Evolutionary conservation across 306 rosid genomes (phyloP), one percentile per base, ranked within the genome.

Genomic region (Quercus ilex): DNA sequence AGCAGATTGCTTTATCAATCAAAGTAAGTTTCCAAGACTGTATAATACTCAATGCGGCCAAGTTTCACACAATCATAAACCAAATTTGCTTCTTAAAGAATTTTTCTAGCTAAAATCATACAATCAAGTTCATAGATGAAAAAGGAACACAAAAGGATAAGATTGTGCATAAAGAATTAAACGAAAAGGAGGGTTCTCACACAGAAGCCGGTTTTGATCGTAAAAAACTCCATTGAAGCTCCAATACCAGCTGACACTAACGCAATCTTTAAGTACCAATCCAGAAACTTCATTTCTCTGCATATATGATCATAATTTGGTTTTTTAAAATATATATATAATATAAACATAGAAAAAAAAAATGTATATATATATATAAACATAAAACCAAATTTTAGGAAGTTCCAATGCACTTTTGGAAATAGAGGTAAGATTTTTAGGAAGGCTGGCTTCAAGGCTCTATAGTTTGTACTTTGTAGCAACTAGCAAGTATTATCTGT

Each of bases 181-280:
- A 60, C 1, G 51, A 76, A 80, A 88, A 84, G 94, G 91, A 87
- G 77, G 72, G 82, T 86, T 88, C 86, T 86, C 97, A 82, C 86
- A 94, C 98, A 94, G 91, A 94, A 94, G 86, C 94, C 94, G 33
- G 97, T 87, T 79, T 92, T 87, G 80, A 94, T 87, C 98, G 91
- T 92, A 90, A 94, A 92, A 55, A 92, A 17, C 79, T 94, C 97
- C 98, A 94, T 91, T 81, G 97, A 94, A 81, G 89, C 97, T 85
- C 97, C 95, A 78, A 94, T 74, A 71, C 91, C 74, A 82, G 94
- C 93, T 1, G 97, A 92, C 6, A 78, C 95, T 53, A 80, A 72
- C 25, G 90, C 91, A 74, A 94, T 91, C 91, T 92, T 94, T 83
- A 94, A 67, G 74, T 94, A 94, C 99, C 99, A 94, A 80, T 89